phyloP scores from a whole-genome alignment of 306 rosid genomes.

The Ormosia semicastrata region DNA sequence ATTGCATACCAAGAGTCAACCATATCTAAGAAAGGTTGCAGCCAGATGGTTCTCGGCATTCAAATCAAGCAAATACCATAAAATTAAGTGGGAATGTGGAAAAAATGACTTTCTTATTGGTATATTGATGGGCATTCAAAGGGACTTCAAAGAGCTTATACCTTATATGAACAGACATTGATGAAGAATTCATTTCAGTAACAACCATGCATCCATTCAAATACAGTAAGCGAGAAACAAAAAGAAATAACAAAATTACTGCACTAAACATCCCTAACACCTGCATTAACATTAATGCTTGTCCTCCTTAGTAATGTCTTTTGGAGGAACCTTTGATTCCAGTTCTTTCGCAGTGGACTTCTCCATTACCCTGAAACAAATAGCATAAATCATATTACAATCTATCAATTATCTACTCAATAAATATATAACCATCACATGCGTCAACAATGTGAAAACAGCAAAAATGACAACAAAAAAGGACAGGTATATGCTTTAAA shows the following conservation, averaged over 20 bases:
- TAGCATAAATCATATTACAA: constrained; percentile 9
- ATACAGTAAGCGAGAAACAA: background rate
- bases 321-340: constrained; percentile 45
- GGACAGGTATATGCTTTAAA: background rate
- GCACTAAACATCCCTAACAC: constrained; percentile 2
- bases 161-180: constrained; percentile 9
- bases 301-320: constrained; percentile 44
- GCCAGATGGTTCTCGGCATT: background rate
- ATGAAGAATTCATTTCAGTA: background rate
- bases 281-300: constrained; percentile 32
- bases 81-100: background rate
- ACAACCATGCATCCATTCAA: background rate
- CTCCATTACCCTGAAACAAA: constrained; percentile 40
- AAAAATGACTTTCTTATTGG: no score
- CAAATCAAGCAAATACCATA: background rate
- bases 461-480: background rate
- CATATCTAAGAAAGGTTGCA: background rate
- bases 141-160: background rate
- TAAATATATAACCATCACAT: background rate
- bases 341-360: constrained; percentile 38
- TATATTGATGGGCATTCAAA: background rate
- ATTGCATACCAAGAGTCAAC: background rate
- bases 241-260: constrained; percentile 12
- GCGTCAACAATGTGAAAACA: background rate
- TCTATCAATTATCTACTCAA: background rate